Base-by-base conservation (phyloP, 2,329 filamentous ascomycete genomes). In the Aspergillus pseudoglaucus region DNA sequence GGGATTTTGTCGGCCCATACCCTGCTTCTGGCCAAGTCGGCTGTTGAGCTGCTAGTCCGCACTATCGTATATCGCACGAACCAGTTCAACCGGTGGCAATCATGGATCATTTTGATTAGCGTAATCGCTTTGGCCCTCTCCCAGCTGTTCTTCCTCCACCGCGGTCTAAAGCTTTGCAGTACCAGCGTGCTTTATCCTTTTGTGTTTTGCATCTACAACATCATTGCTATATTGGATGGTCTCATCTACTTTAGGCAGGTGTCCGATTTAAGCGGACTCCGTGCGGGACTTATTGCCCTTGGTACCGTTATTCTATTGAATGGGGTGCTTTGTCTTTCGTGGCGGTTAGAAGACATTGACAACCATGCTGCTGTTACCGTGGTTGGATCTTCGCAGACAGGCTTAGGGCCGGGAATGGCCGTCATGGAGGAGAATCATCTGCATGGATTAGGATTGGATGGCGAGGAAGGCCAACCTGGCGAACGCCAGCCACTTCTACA, bases 171-270 rank as follows among this genome's bases (percentile, higher is more conserved):
- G 70, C 79, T 98, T 45, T 90, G 94, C 67, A 96, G 90, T 47
- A 97, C 93, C 18, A 95, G 89, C 60, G 86, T 97, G 52, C 78
- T 98, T 57, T 98, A 98, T 69, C 93, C 93, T 4, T 84, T 97
- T 59, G 90, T 97, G 35, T 98, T 98, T 71, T 98, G 93, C 77
- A 83, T 97, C 55, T 98, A 97, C 78, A 98, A 98, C 76, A 95
- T 98, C 62, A 90, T 97, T 62, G 93, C 93, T 56, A 98, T 98
- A 58, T 76, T 97, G 57, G 93, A 98, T 69, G 93, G 93, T 27
- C 78, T 98, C 57, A 95, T 98, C 60, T 98, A 97, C 71, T 98
- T 97, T 72, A 80, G 86, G 59, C 93, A 98, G 69, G 87, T 85
- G 46, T 85, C 89, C 54, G 79, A 87, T 47, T 82, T 98, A 53